Conservation (phyloP, 495 filamentous ascomycete species). For the Daldinia decipiens region DNA sequence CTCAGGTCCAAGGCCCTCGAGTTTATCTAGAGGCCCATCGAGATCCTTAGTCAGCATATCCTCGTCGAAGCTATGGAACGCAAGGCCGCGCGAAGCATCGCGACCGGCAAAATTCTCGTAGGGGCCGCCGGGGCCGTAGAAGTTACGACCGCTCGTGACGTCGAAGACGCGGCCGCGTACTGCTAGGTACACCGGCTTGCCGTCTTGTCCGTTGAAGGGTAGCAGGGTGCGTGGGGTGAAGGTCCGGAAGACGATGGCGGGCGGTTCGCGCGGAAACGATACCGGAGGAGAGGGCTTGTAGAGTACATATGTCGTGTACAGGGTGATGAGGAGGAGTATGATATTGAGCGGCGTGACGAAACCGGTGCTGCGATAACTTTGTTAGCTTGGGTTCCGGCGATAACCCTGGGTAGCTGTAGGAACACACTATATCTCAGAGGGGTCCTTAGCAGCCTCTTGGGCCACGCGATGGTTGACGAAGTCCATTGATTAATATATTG, state of each 20-base stretch:
- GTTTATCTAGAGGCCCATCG: constrained; percentile 82
- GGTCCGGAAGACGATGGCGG: constrained; percentile 84
- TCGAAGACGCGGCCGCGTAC: constrained; percentile 90
- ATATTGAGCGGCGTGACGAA: constrained; percentile 83
- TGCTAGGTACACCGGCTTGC: constrained; percentile 81
- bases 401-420: constrained; percentile 27
- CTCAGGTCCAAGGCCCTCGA: constrained; percentile 77
- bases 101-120: constrained; percentile 95
- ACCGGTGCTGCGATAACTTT: constrained; percentile 54
- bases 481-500: constrained; percentile 53
- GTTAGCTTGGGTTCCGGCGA: constrained; percentile 17
- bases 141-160: constrained; percentile 83
- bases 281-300: constrained; percentile 67
- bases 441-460: constrained; percentile 55
- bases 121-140: constrained; percentile 92
- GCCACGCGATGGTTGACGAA: constrained; percentile 66
- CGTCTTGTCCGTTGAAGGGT: constrained; percentile 84
- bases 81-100: constrained; percentile 92
- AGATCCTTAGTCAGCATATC: constrained; percentile 96
- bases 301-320: constrained; percentile 75
- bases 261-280: constrained; percentile 70
- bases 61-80: constrained; percentile 92
- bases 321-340: constrained; percentile 73
- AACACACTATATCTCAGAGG: constrained; percentile 44
- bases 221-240: constrained; percentile 88